These are phyloP conservation scores for Kodamaea anthophila DNA, from an alignment of 1,139 yeast species.

Conservation along the genomic window DNA sequence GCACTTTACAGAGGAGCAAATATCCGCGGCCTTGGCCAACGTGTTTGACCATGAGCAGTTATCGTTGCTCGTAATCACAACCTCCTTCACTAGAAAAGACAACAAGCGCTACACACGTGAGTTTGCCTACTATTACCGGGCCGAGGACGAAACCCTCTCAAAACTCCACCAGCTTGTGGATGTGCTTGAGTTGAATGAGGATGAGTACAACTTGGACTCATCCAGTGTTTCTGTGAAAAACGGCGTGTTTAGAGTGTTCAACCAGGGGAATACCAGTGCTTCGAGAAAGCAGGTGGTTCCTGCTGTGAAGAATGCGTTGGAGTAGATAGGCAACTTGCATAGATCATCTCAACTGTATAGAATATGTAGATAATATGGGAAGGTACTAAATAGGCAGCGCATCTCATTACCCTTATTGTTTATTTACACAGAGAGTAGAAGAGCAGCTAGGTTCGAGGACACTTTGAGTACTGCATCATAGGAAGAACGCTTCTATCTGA, in stretches of 20 bases:
- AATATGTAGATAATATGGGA: no score
- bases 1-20: conserved; percentile 21
- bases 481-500: no score
- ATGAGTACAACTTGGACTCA: conserved; percentile 10
- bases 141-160: conserved; percentile 14
- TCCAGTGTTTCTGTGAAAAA: conserved; percentile 5
- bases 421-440: no score
- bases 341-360: no score
- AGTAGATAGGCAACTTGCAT: no score
- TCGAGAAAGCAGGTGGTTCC: conserved; percentile 91
- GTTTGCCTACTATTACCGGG: conserved; percentile 35
- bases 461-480: no score
- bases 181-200: conserved; percentile 11
- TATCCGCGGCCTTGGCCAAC: conserved; percentile 31
- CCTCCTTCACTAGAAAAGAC: conserved; percentile 46
- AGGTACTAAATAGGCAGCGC: no score
- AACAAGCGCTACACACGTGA: conserved; percentile 50
- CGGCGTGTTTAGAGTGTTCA: conserved; percentile 25
- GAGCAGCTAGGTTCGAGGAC: no score
- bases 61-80: conserved; percentile 55
- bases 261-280: conserved; percentile 54
- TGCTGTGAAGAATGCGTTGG: conserved; percentile 30
- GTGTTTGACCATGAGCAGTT: conserved; percentile 36
- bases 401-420: no score
- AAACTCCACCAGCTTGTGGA: conserved; percentile 20